These are phyloP conservation scores for Hymenoscyphus infarciens DNA, from an alignment of 2,329 filamentous ascomycete genomes.

Conservation along the genomic window DNA sequence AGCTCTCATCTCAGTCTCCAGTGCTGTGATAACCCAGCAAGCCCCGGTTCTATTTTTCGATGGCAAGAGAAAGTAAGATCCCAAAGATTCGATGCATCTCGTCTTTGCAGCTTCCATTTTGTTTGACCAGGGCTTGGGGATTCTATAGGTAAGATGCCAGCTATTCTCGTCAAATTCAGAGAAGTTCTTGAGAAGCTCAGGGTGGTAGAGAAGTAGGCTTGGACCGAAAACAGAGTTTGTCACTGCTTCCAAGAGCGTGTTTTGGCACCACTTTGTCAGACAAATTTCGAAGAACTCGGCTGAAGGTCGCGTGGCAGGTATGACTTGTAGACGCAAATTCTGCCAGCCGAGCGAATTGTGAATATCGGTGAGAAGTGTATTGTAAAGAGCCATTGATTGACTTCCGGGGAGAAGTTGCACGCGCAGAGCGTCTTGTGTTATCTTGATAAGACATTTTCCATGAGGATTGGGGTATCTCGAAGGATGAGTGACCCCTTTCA, in stretches of 20 bases:
- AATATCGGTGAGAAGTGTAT: too few species aligned
- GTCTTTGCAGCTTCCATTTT: not conserved
- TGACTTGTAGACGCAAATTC: too few species aligned
- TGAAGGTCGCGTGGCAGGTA: too few species aligned
- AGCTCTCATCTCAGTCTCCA: conserved; percentile 9
- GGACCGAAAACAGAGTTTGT: not conserved
- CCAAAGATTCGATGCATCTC: not conserved
- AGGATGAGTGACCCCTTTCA: not conserved
- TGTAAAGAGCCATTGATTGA: too few species aligned
- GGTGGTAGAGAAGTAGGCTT: not conserved
- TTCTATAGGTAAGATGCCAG: conserved; percentile 9
- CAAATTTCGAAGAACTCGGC: too few species aligned
- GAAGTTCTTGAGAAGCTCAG: conserved; percentile 5
- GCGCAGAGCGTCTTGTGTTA: too few species aligned
- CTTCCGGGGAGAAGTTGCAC: too few species aligned
- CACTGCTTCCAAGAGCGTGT: too few species aligned
- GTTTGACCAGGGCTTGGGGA: not conserved
- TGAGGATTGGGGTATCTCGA: too few species aligned
- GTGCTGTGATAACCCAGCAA: not conserved
- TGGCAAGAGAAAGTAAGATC: conserved; percentile 5
- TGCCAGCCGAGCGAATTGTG: too few species aligned
- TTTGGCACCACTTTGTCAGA: too few species aligned
- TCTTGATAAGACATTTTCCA: too few species aligned
- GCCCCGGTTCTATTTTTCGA: not conserved
- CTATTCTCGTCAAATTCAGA: conserved; percentile 8